A percentile compares a stretch with the other conserved stretches of the same genome.
phyloP scores from a whole-genome alignment of 2,329 filamentous ascomycete genomes.

The Exophiala bonariae region DNA sequence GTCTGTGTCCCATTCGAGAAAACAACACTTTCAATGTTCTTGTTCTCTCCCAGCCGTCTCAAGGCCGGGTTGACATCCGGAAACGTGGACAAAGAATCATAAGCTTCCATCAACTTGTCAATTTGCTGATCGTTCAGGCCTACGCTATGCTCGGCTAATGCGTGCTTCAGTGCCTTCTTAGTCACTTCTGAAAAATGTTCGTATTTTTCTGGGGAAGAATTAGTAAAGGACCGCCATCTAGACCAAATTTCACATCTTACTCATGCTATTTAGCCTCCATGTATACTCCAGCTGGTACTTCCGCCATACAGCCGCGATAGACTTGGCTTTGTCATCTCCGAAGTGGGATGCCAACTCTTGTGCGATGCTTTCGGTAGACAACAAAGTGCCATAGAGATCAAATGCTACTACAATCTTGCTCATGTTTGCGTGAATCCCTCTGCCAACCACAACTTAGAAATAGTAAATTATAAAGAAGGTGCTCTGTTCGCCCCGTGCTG shows the following conservation, averaged over 20 bases:
- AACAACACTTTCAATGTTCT: constrained; percentile 55
- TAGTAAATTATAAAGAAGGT: too few species aligned
- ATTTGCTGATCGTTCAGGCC: constrained; percentile 47
- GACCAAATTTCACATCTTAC: constrained; percentile 42
- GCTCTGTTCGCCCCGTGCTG: too few species aligned
- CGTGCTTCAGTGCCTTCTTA: constrained; percentile 61
- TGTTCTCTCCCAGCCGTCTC: constrained; percentile 42
- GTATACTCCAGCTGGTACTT: constrained; percentile 75
- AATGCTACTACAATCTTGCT: constrained; percentile 61
- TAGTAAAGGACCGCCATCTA: constrained; percentile 2
- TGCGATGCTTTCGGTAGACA: constrained; percentile 70
- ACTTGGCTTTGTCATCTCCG: constrained; percentile 56
- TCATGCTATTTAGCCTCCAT: constrained; percentile 74
- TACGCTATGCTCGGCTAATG: constrained; percentile 58
- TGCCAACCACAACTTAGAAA: too few species aligned
- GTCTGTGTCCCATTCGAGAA: constrained; percentile 69
- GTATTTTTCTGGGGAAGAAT: constrained; percentile 53
- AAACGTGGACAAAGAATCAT: constrained; percentile 65
- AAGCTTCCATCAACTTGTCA: constrained; percentile 60
- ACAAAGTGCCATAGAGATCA: constrained; percentile 72
- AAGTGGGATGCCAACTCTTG: constrained; percentile 58
- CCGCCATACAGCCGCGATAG: constrained; percentile 63
- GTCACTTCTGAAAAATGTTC: constrained; percentile 65
- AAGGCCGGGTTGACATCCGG: constrained; percentile 62
- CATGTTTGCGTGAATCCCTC: constrained; percentile 8